Evolutionary conservation across 768 basidiomycete species (phyloP).

Genomic region (Lentinula raphanica): DNA sequence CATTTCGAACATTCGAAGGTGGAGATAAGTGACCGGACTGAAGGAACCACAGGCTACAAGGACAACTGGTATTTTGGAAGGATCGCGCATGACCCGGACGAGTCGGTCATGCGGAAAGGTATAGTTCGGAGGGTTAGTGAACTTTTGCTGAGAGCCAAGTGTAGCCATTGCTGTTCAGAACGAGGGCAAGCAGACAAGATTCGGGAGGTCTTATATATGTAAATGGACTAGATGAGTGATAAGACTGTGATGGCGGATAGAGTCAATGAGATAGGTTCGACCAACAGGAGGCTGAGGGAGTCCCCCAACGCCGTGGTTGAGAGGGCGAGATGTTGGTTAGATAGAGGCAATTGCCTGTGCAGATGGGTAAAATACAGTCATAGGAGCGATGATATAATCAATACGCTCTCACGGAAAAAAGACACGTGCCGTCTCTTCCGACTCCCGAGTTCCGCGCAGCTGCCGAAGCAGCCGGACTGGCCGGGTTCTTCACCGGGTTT

Average conservation of each 20-base stretch:
- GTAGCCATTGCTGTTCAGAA: neutral
- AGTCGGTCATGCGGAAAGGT: slow-evolving; percentile 66
- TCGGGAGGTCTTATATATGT: neutral
- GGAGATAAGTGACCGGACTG: slow-evolving; percentile 96
- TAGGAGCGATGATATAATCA: neutral
- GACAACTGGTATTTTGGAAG: slow-evolving; percentile 78
- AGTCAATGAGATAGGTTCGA: neutral
- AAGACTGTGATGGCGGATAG: neutral
- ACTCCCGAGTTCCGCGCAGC: no score
- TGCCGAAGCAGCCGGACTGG: neutral
- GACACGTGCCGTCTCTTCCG: neutral
- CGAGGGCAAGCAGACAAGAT: neutral
- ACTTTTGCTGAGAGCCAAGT: slow-evolving; percentile 17
- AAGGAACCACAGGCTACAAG: slow-evolving; percentile 97
- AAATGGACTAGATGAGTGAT: neutral
- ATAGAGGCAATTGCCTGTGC: neutral
- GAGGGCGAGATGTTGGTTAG: neutral
- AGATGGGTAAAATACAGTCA: neutral
- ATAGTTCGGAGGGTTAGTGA: slow-evolving; percentile 65
- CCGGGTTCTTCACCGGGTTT: no score
- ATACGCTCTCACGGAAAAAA: neutral
- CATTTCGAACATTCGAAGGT: slow-evolving; percentile 99
- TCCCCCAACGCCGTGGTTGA: neutral
- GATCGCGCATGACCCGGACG: slow-evolving; percentile 46
- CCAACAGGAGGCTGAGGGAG: neutral